These are phyloP conservation scores for Jasminum sambac DNA, from an alignment of 257 asterid species.

Conservation along the genomic window DNA sequence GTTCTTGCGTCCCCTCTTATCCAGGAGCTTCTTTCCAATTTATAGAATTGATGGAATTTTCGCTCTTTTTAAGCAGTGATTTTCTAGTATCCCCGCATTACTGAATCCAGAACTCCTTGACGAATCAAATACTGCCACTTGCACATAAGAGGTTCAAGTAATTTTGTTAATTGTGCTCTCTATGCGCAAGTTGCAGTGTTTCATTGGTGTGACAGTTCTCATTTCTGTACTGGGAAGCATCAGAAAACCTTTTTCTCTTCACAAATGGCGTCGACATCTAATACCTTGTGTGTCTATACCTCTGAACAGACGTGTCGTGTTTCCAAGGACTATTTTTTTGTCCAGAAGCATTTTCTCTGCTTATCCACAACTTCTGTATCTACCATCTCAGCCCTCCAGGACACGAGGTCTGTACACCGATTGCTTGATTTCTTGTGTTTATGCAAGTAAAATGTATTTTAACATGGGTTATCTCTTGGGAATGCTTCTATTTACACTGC, in stretches of 20 bases:
- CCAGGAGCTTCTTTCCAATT: neutral
- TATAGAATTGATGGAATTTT: neutral
- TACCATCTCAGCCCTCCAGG: constrained; percentile 80
- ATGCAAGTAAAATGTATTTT: neutral
- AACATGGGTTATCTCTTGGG: neutral
- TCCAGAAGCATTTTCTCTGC: constrained; percentile 69
- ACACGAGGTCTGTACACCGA: constrained; percentile 58
- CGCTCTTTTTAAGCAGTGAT: neutral
- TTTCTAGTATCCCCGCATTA: too few relatives aligned
- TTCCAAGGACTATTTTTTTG: constrained; percentile 67
- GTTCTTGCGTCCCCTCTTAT: neutral
- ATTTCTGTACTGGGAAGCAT: too few relatives aligned
- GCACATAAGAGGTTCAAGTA: too few relatives aligned
- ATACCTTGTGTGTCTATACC: constrained; percentile 32
- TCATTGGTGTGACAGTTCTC: too few relatives aligned
- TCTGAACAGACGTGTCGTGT: constrained; percentile 64
- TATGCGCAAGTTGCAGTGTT: too few relatives aligned
- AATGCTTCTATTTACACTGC: constrained; percentile 13
- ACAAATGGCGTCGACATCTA: constrained; percentile 24
- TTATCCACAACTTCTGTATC: constrained; percentile 76
- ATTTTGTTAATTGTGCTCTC: too few relatives aligned
- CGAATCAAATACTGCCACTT: too few relatives aligned
- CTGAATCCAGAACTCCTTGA: too few relatives aligned
- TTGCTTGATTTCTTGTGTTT: constrained; percentile 14
- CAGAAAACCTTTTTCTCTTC: too few relatives aligned